Evolutionary conservation across 305 asterid genomes (phyloP).

Genomic region (Fraxinus greggii): DNA sequence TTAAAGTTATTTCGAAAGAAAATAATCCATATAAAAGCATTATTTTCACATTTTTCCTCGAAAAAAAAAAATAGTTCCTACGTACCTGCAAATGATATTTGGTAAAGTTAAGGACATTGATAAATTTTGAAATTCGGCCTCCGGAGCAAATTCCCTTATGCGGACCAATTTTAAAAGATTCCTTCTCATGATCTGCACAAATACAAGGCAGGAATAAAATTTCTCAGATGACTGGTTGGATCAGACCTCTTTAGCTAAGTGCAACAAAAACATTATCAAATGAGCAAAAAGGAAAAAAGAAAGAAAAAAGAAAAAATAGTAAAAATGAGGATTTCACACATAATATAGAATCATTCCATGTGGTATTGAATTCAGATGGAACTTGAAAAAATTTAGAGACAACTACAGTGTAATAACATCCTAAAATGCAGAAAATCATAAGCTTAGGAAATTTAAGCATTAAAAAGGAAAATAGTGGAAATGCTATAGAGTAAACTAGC

Average conservation of each 20-base stretch:
- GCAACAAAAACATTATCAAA: slow-evolving; percentile 8
- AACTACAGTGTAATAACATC: background rate
- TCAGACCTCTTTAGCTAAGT: background rate
- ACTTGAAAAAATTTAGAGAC: slow-evolving; percentile 1
- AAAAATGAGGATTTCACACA: background rate
- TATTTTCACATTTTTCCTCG: background rate
- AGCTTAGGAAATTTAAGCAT: background rate
- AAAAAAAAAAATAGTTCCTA: background rate
- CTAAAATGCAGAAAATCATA: background rate
- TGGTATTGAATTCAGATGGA: slow-evolving; percentile 1
- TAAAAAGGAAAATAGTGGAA: background rate
- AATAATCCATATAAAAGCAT: background rate
- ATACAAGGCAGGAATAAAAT: slow-evolving; percentile 16
- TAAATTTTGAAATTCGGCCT: slow-evolving; percentile 68
- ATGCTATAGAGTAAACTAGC: background rate
- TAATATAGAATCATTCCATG: background rate
- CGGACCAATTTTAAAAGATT: slow-evolving; percentile 81
- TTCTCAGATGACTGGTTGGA: slow-evolving; percentile 4
- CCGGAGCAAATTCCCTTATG: slow-evolving; percentile 89
- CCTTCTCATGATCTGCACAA: slow-evolving; percentile 87
- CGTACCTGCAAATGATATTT: slow-evolving; percentile 90
- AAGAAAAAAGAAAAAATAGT: background rate
- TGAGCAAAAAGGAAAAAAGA: background rate
- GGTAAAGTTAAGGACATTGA: slow-evolving; percentile 62
- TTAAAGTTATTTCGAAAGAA: background rate